Evolutionary conservation across 306 rosid genomes (phyloP), one percentile per base, ranked within the genome.

Genomic region (Betula pendula): DNA sequence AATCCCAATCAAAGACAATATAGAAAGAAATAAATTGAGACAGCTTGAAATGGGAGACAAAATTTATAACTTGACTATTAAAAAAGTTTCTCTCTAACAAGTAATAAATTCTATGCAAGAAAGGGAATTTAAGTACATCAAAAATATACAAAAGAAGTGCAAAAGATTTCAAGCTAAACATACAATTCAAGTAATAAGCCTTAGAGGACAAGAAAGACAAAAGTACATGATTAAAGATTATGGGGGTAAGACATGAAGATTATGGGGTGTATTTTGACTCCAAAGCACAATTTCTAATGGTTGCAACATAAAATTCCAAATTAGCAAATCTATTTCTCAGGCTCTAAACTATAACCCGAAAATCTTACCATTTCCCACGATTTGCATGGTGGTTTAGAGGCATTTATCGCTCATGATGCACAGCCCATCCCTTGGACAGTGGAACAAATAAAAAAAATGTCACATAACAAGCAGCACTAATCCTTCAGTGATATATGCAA

Each of bases 401-500:
- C 22, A 60, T 17, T 60, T 78, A 73, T 59, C 48, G 40, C 69
- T 22, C 44, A 50, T 35, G 42, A 43, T 4, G 31, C 38, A 35
- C 25, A 11, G 44, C 29, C 24, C 27, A 53, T 22, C 17, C 53
- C 73, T 79, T 59, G 75, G 67, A 66, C 68, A 49, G 68, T 53
- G 59, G 68, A 70, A 66, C 16, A 66, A 65, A 70, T 68, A 63
- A 70, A 44, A 22, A n/a, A 79, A 40, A 59, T 68, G 65, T 58
- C 60, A 62, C 75, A 69, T 31, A 43, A 68, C 44, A 74, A 50
- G 62, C 76, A 68, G 78, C 67, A 62, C 60, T 71, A 80, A 14
- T 74, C 72, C 85, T 78, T 81, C 50, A 65, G 15, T 50, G 85
- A 77, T 33, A 90, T 79, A 56, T 75, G 77, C 88, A 94, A 89